A percentile compares a stretch with the other conserved stretches of the same genome.
phyloP scores from a whole-genome alignment of 2,329 filamentous ascomycete genomes.

The Erysiphe pulchra region DNA sequence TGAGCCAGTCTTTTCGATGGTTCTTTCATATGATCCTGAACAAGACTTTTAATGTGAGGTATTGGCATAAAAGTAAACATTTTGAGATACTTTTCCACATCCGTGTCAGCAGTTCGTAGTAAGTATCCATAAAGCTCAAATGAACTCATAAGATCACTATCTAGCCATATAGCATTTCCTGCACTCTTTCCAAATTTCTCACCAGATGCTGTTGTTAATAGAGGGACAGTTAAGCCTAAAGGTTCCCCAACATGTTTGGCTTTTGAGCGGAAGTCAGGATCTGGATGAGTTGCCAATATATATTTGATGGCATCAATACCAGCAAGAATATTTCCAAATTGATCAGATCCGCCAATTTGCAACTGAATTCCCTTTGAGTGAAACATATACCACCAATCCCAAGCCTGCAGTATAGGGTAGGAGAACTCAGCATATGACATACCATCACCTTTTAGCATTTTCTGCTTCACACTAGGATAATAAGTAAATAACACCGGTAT shows the following conservation, averaged over 20 bases:
- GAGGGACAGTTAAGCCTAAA: slow-evolving; percentile 70
- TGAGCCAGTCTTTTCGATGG: slow-evolving; percentile 56
- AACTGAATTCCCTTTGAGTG: slow-evolving; percentile 42
- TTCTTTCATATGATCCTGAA: slow-evolving; percentile 40
- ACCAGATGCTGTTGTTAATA: slow-evolving; percentile 64
- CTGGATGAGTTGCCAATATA: slow-evolving; percentile 31
- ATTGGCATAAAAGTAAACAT: slow-evolving; percentile 75
- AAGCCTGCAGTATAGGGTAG: slow-evolving; percentile 81
- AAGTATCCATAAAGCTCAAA: slow-evolving; percentile 90
- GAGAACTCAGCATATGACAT: slow-evolving; percentile 87
- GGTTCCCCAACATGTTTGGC: slow-evolving; percentile 22
- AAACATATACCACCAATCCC: slow-evolving; percentile 89
- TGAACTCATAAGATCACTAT: slow-evolving; percentile 49
- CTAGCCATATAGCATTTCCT: slow-evolving; percentile 85
- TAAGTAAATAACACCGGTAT: slow-evolving; percentile 1
- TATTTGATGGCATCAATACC: slow-evolving; percentile 68
- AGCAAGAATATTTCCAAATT: slow-evolving; percentile 86
- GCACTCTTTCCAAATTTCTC: slow-evolving; percentile 88
- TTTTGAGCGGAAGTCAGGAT: slow-evolving; percentile 19
- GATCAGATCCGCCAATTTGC: slow-evolving; percentile 85
- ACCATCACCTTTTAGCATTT: slow-evolving; percentile 63
- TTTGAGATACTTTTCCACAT: slow-evolving; percentile 60
- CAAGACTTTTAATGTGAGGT: slow-evolving; percentile 35
- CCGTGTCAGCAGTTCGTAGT: slow-evolving; percentile 52
- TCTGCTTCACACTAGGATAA: slow-evolving; percentile 38